Percentiles rank a stretch among this genome's conserved stretches.
phyloP scores from a whole-genome alignment of 352 stramenopile genomes.

The Elongisporangium undulatum region DNA sequence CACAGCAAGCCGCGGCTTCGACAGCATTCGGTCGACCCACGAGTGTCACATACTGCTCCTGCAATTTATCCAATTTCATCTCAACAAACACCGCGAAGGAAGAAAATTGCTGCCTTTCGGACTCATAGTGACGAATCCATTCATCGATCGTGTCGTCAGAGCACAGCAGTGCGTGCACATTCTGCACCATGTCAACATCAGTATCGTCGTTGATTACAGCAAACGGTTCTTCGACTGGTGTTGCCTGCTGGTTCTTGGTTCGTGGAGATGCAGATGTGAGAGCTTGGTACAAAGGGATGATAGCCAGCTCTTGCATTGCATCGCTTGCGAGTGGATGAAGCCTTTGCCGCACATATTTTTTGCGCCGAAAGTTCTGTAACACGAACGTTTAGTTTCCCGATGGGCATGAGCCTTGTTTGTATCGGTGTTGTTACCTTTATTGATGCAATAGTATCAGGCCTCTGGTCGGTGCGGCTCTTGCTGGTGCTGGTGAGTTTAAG shows the following conservation, averaged over 20 bases:
- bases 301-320: conserved; percentile 12
- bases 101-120: conserved; percentile 55
- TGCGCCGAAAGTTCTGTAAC: conserved; percentile 37
- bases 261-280: conserved; percentile 8
- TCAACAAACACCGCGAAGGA: conserved; percentile 79
- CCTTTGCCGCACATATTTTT: conserved; percentile 39
- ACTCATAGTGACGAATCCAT: conserved; percentile 72
- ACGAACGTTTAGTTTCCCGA: neutral
- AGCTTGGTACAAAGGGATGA: conserved; percentile 8
- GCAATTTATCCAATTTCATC: conserved; percentile 75
- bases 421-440: neutral
- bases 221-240: conserved; percentile 10
- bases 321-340: conserved; percentile 36
- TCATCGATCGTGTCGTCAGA: conserved; percentile 41
- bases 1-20: conserved; percentile 69
- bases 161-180: conserved; percentile 30
- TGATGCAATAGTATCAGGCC: neutral
- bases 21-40: conserved; percentile 60
- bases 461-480: neutral
- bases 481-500: neutral
- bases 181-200: conserved; percentile 36
- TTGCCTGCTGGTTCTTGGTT: conserved; percentile 2
- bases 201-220: conserved; percentile 8
- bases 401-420: neutral
- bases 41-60: conserved; percentile 38